Evolutionary conservation across 306 rosid genomes (phyloP).

Genomic region (Mimosa bimucronata): DNA sequence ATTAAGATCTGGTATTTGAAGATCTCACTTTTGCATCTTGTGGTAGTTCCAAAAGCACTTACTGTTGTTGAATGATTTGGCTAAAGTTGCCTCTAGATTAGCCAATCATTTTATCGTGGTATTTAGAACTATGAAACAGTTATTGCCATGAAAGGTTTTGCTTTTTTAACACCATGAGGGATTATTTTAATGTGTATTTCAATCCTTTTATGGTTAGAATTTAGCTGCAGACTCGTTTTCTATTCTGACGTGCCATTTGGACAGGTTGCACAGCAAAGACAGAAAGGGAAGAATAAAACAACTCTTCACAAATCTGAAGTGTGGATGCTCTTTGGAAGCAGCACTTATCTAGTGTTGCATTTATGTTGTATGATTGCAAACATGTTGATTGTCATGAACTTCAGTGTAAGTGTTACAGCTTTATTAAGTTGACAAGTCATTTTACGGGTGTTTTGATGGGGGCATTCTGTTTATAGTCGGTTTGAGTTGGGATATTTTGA

Average conservation of each 20-base stretch:
- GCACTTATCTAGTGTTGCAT: slow-evolving; percentile 42
- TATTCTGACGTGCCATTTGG: slow-evolving; percentile 33
- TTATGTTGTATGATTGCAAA: slow-evolving; percentile 60
- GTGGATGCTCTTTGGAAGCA: slow-evolving; percentile 30
- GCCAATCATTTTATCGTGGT: background rate
- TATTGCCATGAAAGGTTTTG: background rate
- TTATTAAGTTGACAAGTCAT: slow-evolving; percentile 37
- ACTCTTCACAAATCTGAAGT: slow-evolving; percentile 42
- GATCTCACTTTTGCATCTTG: background rate
- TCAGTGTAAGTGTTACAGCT: slow-evolving; percentile 47
- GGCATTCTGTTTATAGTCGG: slow-evolving; percentile 28
- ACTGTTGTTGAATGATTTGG: background rate
- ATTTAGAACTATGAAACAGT: slow-evolving; percentile 23
- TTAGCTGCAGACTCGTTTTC: background rate
- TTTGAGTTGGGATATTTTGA: slow-evolving; percentile 43
- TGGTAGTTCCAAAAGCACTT: background rate
- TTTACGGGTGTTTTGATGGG: slow-evolving; percentile 35
- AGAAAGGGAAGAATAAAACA: slow-evolving; percentile 41
- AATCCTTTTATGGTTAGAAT: background rate
- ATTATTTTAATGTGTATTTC: background rate
- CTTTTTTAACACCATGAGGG: background rate
- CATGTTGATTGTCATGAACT: slow-evolving; percentile 49
- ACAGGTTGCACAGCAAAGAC: slow-evolving; percentile 75
- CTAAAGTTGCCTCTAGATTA: background rate
- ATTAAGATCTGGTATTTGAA: background rate